Evolutionary conservation across 495 filamentous ascomycete species (phyloP), one percentile per base, ranked within the genome.

Genomic region (Eremomyces bilateralis): DNA sequence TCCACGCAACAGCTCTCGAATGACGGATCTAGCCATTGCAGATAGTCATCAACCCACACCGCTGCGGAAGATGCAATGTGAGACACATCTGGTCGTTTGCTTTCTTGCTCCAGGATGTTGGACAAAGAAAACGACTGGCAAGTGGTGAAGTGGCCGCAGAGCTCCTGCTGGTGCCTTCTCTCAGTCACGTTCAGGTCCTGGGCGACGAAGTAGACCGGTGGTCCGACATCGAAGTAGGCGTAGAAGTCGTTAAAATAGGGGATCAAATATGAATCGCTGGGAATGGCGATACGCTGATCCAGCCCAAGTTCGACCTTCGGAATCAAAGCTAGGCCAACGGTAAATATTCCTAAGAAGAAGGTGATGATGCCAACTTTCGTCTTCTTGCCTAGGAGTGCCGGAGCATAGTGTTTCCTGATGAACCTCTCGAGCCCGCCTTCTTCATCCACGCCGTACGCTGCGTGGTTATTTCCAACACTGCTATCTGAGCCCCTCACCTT

Each of bases 31-130:
- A 95, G 61, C 90, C 90, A 97, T 41, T 77, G 69, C 55, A 95
- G 79, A 53, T 79, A 93, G 47, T 97, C 88, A 50, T 97, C 88
- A 20, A 97, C 62, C 88, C 88, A 97, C 50, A 79, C 92, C 15
- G 88, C 88, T 3, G 83, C 72, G 1, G 83, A 71, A n/a, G 81
- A 74, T n/a, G 79, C 61, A 40, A 97, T 77, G 53, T 90, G 94
- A 2, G 83, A 93, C 3, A 81, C 64, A n/a, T 85, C 65, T 0
- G 82, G 63, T 12, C 90, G 67, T 54, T 92, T 95, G 3, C 85
- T 70, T 56, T 97, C 88, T 50, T 79, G 76, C 46, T 95, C 88
- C 4, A 97, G 60, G 1, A 92, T 63, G 44, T 90, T 94, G 19
- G 79, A 68, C 6, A 95, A 61, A 4, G 82, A 92, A 37, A 75